Evolutionary conservation across 2,329 filamentous ascomycete genomes (phyloP).

Genomic region (Fusarium sp.): DNA sequence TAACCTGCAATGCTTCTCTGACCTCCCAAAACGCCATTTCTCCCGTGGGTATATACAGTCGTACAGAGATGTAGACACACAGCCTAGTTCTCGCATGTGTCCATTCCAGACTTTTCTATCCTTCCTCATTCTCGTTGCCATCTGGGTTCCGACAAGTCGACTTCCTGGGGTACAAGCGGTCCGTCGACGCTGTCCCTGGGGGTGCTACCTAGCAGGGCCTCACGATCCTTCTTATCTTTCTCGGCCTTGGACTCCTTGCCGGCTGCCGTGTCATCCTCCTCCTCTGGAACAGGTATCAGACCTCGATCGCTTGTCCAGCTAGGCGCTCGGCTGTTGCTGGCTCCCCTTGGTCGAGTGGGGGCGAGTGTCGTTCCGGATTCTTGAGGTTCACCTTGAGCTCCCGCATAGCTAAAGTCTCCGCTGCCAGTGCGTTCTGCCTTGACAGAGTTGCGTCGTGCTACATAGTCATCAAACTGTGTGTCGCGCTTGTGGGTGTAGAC

Average conservation of each 20-base stretch:
- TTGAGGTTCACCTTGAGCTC: constrained; percentile 30
- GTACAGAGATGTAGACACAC: constrained; percentile 36
- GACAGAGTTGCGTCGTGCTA: constrained; percentile 53
- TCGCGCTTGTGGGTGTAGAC: constrained; percentile 63
- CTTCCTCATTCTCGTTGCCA: constrained; percentile 41
- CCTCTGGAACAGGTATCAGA: constrained; percentile 58
- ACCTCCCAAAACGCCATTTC: constrained; percentile 42
- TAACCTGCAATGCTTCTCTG: constrained; percentile 19
- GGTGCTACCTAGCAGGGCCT: constrained; percentile 50
- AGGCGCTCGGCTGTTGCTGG: constrained; percentile 49
- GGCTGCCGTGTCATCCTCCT: constrained; percentile 49
- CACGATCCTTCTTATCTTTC: constrained; percentile 46
- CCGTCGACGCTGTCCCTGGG: constrained; percentile 46
- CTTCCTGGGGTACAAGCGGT: constrained; percentile 43
- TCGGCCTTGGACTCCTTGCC: constrained; percentile 35
- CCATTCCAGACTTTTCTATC: constrained; percentile 3
- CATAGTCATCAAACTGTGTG: constrained; percentile 64
- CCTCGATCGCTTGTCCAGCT: constrained; percentile 58
- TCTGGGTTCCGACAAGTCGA: constrained; percentile 49
- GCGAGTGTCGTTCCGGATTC: constrained; percentile 32
- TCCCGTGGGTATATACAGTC: constrained; percentile 48
- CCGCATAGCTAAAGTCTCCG: constrained; percentile 53
- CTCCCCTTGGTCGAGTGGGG: constrained; percentile 45
- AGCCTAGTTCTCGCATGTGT: constrained; percentile 22
- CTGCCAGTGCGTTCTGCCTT: constrained; percentile 48